Evolutionary conservation across 2,329 filamentous ascomycete species (phyloP), one percentile per base, ranked within the genome.

Genomic region (Fusarium scirpi): DNA sequence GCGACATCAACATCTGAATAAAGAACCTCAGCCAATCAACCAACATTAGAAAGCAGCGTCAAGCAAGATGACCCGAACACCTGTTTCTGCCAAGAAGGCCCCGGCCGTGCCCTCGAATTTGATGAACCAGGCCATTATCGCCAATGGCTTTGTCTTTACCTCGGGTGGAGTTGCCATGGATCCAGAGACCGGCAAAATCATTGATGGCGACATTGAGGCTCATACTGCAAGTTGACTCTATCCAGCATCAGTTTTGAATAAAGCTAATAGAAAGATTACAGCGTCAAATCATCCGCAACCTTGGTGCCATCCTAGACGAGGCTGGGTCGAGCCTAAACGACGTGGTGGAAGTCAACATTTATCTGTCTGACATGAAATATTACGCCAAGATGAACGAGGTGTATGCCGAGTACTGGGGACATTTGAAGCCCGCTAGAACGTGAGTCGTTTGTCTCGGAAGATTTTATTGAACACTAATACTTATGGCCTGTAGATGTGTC

Each of bases 341-440:
- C 71, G 88, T 92, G 15, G 88, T 93, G 70, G 92, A 93, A 81
- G 89, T 91, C 56, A 89, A 87, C 69, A 89, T 93, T 70, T 94
- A 92, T 81, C 83, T 94, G 48, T 87, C 89, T 46, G 87, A 91
- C 72, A 93, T 93, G 90, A 87, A 86, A 58, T 85, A 92, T 77
- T 94, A 93, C 75, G 86, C 83, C 32, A 88, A 91, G 78, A 92
- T 93, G 89, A 94, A 94, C 78, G 85, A 86, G 72, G 86, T 91
- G 27, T 93, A 93, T 73, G 86, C 87, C 75, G 87, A 90, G 78
- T 91, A 89, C 82, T 94, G 92, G 80, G 81, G 80, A 6, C 78
- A 83, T 10, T 70, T 81, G 0, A 84, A 84, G 72, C 83, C 83
- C 3, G 80, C 78, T 38, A 70, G 80, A 48, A 82, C 81, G 71